Evolutionary conservation across 495 filamentous ascomycete species (phyloP), one percentile per base, ranked within the genome.

Genomic region (Evansstolkia leycettana): DNA sequence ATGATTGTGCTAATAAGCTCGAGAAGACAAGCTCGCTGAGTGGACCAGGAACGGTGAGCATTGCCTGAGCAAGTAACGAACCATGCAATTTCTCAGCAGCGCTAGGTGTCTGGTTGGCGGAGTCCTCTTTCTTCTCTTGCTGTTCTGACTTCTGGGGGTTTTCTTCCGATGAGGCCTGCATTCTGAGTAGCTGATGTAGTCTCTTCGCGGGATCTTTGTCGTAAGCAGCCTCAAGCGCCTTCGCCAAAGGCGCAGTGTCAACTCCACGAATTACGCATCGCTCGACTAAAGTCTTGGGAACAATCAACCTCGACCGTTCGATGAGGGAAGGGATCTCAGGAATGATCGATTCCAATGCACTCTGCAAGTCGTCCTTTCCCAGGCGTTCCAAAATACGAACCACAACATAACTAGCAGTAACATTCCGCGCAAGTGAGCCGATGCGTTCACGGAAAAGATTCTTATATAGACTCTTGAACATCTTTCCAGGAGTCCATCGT

Each of bases 361-460:
- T 70, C 36, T 76, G 62, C 16, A 98, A 63, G 47, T 93, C 84
- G 36, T 92, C 83, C 47, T 82, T 84, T 48, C 77, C 76, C 14
- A 96, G 69, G 46, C 88, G 68, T 48, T 89, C 84, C 26, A 98
- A 60, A 3, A 88, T 73, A 26, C 72, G 70, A 39, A 82, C 75
- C 7, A 84, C 82, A 3, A 89, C 82, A 48, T 90, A 96, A 14
- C 75, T 76, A 7, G 90, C 85, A 38, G 85, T 84, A 42, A 85
- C 85, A 54, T 96, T 96, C 28, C 84, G 80, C 1, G 89, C 69
- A 23, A 94, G 62, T 25, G 72, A 80, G 2, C 72, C 72, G 29
- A 96, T 78, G 5, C 84, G 73, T 1, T 78, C 76, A 37, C 72
- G 74, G 41, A 96, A 80, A 40, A 82, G 72, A 31, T 76, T 73